A percentile compares a stretch with the other conserved stretches of the same genome.
Conservation (phyloP, 2,329 filamentous ascomycete genomes). For the Aureobasidium sp. region DNA sequence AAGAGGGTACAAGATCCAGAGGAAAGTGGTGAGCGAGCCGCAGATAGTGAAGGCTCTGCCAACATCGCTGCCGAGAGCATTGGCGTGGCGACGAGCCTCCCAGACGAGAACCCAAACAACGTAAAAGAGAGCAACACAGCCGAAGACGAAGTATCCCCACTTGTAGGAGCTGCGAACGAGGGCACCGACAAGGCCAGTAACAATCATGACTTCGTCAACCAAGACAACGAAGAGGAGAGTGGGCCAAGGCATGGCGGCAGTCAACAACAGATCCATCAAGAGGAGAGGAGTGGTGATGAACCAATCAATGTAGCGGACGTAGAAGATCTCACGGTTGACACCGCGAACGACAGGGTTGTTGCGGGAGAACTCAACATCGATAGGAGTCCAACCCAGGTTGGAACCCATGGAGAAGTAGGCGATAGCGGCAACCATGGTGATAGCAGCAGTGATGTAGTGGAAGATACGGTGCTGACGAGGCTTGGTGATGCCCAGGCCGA, state of each 20-base stretch:
- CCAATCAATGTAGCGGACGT: conserved; percentile 60
- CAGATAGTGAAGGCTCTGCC: conserved; percentile 47
- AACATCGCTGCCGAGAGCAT: conserved; percentile 47
- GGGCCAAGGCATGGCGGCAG: conserved; percentile 57
- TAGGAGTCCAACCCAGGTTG: conserved; percentile 56
- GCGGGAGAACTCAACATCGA: conserved; percentile 53
- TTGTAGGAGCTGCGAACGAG: conserved; percentile 57
- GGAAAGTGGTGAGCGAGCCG: conserved; percentile 51
- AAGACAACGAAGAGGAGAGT: conserved; percentile 57
- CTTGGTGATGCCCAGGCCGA: conserved; percentile 47
- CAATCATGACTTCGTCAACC: conserved; percentile 59
- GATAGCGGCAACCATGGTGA: conserved; percentile 53
- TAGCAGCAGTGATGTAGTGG: conserved; percentile 55
- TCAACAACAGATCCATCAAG: conserved; percentile 55
- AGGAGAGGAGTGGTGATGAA: conserved; percentile 58
- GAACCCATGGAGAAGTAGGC: conserved; percentile 63
- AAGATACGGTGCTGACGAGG: conserved; percentile 52
- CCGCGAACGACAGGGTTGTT: conserved; percentile 40
- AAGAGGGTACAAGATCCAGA: conserved; percentile 61
- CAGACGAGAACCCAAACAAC: conserved; percentile 53
- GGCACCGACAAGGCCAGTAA: conserved; percentile 60
- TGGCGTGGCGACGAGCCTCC: conserved; percentile 51
- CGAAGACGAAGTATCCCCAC: conserved; percentile 60
- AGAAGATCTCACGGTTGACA: conserved; percentile 56
- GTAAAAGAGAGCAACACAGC: conserved; percentile 46